Base-by-base conservation (phyloP, 306 rosid genomes). In the Hippophae gyantsensis region DNA sequence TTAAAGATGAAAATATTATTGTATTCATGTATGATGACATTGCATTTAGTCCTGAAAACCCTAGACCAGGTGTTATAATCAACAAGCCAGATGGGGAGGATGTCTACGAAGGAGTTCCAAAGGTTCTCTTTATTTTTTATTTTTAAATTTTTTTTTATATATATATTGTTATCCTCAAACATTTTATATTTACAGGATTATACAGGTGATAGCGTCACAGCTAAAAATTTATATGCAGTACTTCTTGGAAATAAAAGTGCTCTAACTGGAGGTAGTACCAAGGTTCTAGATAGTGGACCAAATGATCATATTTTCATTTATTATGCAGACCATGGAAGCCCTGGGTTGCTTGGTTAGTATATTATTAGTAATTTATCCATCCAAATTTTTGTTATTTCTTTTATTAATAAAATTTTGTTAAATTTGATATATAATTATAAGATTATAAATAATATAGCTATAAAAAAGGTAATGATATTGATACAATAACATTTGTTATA, bases 21-120 rank as follows among this genome's bases (percentile, higher is more conserved):
- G 82, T 82, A 23, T 82, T 82, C 70, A 79, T 79, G 87, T 75
- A 82, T 11, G 84, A 82, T 25, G 87, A 82, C 41, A 82, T 82
- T 14, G 87, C 87, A 1, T 49, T 38, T 42, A 2, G 54, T 47
- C 1, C 12, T 0, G 6, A 5, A 38, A 82, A 82, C 57, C 88
- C 88, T 1, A 79, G 61, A 57, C 82, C 72, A 10, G 88, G 85
- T 25, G 60, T 76, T 9, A 60, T 82, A 11, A 71, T 82, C 78
- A 82, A 82, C 72, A 70, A 71, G 41, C 84, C 82, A 3, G 8
- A 68, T 0, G 82, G 80, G 41, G 41, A n/a, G 3, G 70, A 79
- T 54, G 88, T 79, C 46, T 82, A 74, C 43, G 38, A 65, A 7
- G 87, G 84, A 61, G 87, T 78, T 50, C 84, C 84, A 26, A 82